A percentile compares a stretch with the other conserved stretches of the same genome.
phyloP scores from a whole-genome alignment of 1,284 basidiomycete species.

The Marasmius sp. region DNA sequence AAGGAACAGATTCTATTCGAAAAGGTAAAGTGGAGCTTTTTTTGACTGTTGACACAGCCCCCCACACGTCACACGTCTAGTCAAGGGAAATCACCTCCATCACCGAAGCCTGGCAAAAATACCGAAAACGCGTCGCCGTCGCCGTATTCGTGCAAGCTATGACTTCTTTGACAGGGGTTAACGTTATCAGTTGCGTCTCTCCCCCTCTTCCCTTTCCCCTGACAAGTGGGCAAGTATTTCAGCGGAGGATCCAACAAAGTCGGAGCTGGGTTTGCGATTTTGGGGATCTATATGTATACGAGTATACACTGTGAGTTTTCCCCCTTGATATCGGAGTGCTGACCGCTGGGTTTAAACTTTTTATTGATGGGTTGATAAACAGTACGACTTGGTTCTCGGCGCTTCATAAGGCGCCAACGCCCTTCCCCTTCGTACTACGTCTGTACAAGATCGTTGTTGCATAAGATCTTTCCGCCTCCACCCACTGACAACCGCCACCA shows the following conservation, averaged over 20 bases:
- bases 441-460: no score
- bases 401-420: no score
- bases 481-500: no score
- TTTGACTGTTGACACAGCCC: no score
- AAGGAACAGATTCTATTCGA: conserved; percentile 16
- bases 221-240: conserved; percentile 14
- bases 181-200: conserved; percentile 12
- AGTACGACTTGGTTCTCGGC: conserved; percentile 20
- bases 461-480: no score
- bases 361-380: conserved; percentile 16
- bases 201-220: no score
- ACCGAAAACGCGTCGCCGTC: conserved; percentile 15
- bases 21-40: no score
- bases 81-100: conserved; percentile 10
- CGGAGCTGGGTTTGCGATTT: conserved; percentile 17
- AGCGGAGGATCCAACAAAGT: conserved; percentile 13
- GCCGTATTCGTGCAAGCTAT: conserved; percentile 16
- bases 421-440: no score
- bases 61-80: conserved; percentile 1
- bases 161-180: conserved; percentile 17
- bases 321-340: not conserved
- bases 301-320: conserved; percentile 15
- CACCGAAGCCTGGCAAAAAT: conserved; percentile 16
- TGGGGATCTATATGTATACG: conserved; percentile 20
- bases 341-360: not conserved